These are phyloP conservation scores for Cladosporium sp. DNA, from an alignment of 2,329 filamentous ascomycete genomes.

Conservation along the genomic window DNA sequence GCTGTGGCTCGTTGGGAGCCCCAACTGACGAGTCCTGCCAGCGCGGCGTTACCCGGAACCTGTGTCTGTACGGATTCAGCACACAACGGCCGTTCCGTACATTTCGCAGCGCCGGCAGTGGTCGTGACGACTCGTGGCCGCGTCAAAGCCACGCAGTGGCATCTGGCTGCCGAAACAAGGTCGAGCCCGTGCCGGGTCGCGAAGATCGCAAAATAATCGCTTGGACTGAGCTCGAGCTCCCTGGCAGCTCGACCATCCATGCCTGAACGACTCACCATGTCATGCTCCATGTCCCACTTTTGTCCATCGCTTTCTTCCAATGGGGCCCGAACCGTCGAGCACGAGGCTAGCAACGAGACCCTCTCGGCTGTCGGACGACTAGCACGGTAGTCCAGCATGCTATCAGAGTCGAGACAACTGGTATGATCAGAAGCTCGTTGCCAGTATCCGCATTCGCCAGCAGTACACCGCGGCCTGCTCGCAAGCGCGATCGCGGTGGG, in stretches of 20 bases:
- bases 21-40: neutral
- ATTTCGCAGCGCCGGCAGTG: neutral
- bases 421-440: neutral
- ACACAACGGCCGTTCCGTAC: conserved; percentile 5
- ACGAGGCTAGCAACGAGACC: conserved; percentile 2
- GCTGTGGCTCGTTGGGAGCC: conserved; percentile 4
- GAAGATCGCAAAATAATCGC: conserved; percentile 4
- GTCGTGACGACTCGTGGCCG: conserved; percentile 9
- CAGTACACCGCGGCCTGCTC: neutral
- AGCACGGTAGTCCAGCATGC: neutral
- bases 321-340: conserved; percentile 2
- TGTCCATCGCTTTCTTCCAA: conserved; percentile 6
- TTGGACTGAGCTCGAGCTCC: conserved; percentile 1
- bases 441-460: too few relatives aligned
- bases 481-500: neutral
- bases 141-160: conserved; percentile 1
- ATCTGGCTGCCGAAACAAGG: neutral
- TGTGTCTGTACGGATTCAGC: neutral
- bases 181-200: neutral
- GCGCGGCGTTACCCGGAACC: neutral
- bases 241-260: neutral
- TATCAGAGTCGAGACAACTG: neutral
- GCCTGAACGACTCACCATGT: neutral
- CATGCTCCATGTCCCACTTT: neutral
- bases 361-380: neutral